Conservation (phyloP, 768 basidiomycete genomes). For the Pluteus cervinus region DNA sequence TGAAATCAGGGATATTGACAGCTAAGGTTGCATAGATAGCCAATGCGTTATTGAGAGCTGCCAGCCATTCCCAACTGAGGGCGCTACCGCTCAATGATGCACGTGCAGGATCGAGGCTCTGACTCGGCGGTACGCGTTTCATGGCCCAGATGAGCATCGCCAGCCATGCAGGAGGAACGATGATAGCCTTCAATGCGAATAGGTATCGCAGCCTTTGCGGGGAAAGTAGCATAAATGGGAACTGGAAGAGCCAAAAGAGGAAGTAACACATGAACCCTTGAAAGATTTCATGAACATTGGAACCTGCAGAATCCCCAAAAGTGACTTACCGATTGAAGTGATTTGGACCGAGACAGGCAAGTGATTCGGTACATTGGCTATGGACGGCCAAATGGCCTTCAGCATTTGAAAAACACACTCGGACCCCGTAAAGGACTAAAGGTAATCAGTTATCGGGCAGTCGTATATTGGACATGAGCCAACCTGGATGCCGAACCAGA, state of each 20-base stretch:
- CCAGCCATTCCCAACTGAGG: conserved; percentile 76
- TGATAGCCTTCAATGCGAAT: conserved; percentile 62
- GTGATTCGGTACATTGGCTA: conserved; percentile 57
- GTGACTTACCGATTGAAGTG: conserved; percentile 51
- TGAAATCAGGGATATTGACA: conserved; percentile 86
- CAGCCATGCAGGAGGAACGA: conserved; percentile 62
- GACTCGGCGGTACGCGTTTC: conserved; percentile 55
- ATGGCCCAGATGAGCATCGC: conserved; percentile 79
- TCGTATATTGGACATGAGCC: conserved; percentile 4
- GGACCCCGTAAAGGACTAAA: conserved; percentile 52
- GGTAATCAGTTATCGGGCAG: neutral
- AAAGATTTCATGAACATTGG: too few relatives aligned
- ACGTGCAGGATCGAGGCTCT: conserved; percentile 51
- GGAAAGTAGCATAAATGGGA: conserved; percentile 70
- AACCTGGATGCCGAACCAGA: conserved; percentile 78
- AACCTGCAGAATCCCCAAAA: too few relatives aligned
- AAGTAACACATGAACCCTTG: conserved; percentile 71
- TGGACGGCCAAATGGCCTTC: conserved; percentile 79
- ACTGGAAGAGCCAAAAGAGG: conserved; percentile 71
- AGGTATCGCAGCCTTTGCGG: conserved; percentile 74
- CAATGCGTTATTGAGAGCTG: conserved; percentile 68
- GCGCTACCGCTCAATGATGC: conserved; percentile 45
- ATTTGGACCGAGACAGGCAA: conserved; percentile 53
- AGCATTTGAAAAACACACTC: conserved; percentile 79
- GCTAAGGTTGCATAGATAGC: conserved; percentile 69